Evolutionary conservation across 164 flowering plant species (phyloP).

Genomic region (Tetracentron sinense): DNA sequence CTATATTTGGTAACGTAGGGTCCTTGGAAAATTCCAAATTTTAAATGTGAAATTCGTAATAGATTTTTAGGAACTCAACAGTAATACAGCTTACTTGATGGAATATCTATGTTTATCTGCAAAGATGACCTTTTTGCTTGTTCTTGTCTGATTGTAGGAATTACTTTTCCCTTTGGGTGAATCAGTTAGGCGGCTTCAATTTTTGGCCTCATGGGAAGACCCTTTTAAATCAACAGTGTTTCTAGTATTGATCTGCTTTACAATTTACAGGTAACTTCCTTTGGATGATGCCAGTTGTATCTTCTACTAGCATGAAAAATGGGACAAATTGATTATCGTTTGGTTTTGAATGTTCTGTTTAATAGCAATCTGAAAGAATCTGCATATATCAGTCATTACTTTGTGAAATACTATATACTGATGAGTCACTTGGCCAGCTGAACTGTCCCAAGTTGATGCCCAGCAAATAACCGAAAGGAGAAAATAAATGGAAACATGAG

Average conservation of each 20-base stretch:
- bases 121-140: background rate
- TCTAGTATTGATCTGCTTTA: conserved; percentile 42
- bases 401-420: no score
- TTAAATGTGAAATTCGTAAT: no score
- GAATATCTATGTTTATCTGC: background rate
- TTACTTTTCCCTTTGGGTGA: conserved; percentile 60
- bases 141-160: conserved; percentile 41
- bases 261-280: conserved; percentile 46
- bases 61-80: background rate
- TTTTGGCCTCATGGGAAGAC: conserved; percentile 73
- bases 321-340: no score
- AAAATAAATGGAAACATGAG: no score
- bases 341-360: no score
- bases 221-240: conserved; percentile 57
- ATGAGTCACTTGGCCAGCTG: no score
- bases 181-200: conserved; percentile 34
- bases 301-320: no score
- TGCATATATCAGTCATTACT: no score
- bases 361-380: no score
- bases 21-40: background rate
- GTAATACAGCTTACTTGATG: background rate
- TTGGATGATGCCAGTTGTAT: background rate
- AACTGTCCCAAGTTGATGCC: no score
- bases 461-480: no score
- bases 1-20: background rate